Evolutionary conservation across 225 moss, liverwort and hornwort genomes (phyloP).

Genomic region (Sphagnum contortum): DNA sequence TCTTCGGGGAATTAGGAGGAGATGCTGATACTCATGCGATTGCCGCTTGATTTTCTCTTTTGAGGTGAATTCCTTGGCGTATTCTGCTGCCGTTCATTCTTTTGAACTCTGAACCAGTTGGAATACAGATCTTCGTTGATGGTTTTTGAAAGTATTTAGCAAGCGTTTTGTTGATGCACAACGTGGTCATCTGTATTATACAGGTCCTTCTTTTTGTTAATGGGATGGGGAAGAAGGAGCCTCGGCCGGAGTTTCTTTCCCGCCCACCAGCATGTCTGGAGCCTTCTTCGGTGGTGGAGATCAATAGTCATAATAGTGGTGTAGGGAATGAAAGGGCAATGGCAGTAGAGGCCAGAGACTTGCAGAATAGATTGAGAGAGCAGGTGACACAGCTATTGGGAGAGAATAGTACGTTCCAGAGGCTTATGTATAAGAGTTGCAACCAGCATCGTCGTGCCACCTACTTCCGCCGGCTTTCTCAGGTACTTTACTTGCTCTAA

Average conservation of each 20-base stretch:
- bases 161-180: too few relatives aligned
- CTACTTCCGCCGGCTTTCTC: slow-evolving; percentile 69
- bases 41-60: too few relatives aligned
- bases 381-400: slow-evolving; percentile 54
- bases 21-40: too few relatives aligned
- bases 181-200: too few relatives aligned
- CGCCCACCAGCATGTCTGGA: slow-evolving; percentile 50
- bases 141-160: too few relatives aligned
- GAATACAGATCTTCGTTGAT: too few relatives aligned
- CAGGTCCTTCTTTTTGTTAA: too few relatives aligned
- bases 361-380: slow-evolving; percentile 47
- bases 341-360: slow-evolving; percentile 35
- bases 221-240: slow-evolving; percentile 24
- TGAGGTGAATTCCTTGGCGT: too few relatives aligned
- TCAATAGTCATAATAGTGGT: slow-evolving; percentile 3
- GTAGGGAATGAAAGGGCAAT: slow-evolving; percentile 11
- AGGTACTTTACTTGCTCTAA: slow-evolving; percentile 17
- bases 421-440: slow-evolving; percentile 93
- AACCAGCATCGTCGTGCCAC: slow-evolving; percentile 82
- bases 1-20: too few relatives aligned
- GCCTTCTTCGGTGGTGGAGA: slow-evolving; percentile 2
- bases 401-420: slow-evolving; percentile 62
- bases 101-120: too few relatives aligned
- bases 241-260: slow-evolving; percentile 11
- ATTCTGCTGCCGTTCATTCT: too few relatives aligned